Evolutionary conservation across 2,329 filamentous ascomycete species (phyloP), one percentile per base, ranked within the genome.

Genomic region (Trichoderma sp.): DNA sequence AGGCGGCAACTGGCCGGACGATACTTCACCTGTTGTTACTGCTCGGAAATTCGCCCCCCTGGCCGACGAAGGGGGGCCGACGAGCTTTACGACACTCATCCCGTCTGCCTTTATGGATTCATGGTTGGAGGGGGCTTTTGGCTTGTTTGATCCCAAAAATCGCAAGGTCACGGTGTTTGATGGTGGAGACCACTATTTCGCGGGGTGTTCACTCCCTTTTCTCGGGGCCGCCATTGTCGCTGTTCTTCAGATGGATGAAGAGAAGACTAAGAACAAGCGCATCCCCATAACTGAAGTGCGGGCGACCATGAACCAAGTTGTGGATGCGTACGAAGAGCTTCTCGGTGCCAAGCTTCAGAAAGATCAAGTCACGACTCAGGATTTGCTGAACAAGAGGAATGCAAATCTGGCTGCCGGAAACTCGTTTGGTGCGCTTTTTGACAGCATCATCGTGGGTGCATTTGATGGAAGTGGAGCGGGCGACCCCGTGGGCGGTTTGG

Each of bases 41-140:
- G 68, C 56, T 28, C 60, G 49, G 2, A 46, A 56, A 8, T 64
- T 64, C 37, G 14, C 59, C 14, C 32, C 55, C 43, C 56, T 70
- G 5, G 65, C 64, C 5, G 37, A 70, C 3, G 32, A 51, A 28
- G 49, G 49, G 8, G 51, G 68, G 3, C 65, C 68, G n/a, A 70
- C 68, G 26, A 70, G 68, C 18, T 68, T 68, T 37, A 70, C 68
- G 5, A 68, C 65, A 13, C 21, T 68, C 24, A 52, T 68, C 3
- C 64, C 65, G 11, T 21, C 65, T 43, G 56, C 68, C 6, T 68
- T 70, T 11, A 59, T 68, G 18, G 68, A 68, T 28, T 18, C n/a
- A 13, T 68, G 68, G 65, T 11, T 70, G 8, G 58, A 61, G 26
- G 64, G 65, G 3, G n/a, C 10, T 11, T 63, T 68, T 64, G 65